Evolutionary conservation across 2,329 filamentous ascomycete species (phyloP), one percentile per base, ranked within the genome.

Genomic region (Fusarium sulawesiense): DNA sequence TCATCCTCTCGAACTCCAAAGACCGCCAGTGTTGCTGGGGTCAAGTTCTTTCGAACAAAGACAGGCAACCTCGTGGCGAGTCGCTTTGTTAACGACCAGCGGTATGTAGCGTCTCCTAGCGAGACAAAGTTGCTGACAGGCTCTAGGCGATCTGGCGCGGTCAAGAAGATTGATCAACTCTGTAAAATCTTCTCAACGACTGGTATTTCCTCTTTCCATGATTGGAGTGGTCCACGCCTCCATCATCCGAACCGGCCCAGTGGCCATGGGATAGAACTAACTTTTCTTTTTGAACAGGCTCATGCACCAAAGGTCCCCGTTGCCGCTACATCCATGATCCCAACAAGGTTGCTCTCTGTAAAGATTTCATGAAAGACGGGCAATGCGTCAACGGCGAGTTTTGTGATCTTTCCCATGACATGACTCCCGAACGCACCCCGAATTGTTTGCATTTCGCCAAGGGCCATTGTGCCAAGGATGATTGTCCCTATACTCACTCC

Each of bases 401-500:
- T 76, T 99, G 96, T 86, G 93, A 97, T 81, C 87, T 98, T 65
- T 97, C 94, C 69, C 96, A 98, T 86, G 91, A 96, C 49, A 84
- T 93, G 69, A 92, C 88, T 58, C 88, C 93, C 71, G 88, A 98
- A 80, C 92, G 95, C 81, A 92, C 92, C 57, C 94, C 96, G 60
- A 88, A 92, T 66, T 98, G 96, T 84, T 82, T 96, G 79, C 94
- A 98, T 83, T 97, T 93, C 83, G 88, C 93, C 79, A 92, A 92
- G 79, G 94, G 94, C 76, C 92, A 93, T 78, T 98, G 96, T 84
- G 91, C 91, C 75, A 98, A 98, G 78, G 82, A 89, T 76, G 87
- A 91, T 74, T 98, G 96, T 83, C 91, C 88, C 69, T 98, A 97
- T 86, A 87, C 92, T 77, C 96, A 99, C 84, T 88, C 93, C 74